Conservation (phyloP, 176 grass and related monocot species). For the Themeda triandra region DNA sequence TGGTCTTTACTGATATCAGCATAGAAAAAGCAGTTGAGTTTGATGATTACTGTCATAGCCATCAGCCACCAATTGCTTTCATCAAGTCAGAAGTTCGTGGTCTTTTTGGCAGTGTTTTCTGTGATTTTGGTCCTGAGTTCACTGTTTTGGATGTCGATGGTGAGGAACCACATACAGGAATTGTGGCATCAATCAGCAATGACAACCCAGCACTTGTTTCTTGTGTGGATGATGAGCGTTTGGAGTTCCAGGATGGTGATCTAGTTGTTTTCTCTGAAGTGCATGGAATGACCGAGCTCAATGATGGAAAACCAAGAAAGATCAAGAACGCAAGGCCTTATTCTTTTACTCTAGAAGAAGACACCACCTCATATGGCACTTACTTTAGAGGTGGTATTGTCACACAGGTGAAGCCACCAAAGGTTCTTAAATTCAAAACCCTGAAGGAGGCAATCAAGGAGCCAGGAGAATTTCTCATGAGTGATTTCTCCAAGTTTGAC, state of each 20-base stretch:
- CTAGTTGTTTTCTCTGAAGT: conserved; percentile 89
- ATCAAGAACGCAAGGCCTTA: conserved; percentile 82
- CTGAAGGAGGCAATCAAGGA: conserved; percentile 81
- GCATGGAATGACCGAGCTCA: conserved; percentile 78
- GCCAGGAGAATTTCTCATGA: conserved; percentile 90
- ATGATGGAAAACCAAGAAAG: conserved; percentile 89
- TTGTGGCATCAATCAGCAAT: conserved; percentile 87
- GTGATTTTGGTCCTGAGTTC: conserved; percentile 88
- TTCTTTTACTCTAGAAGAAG: conserved; percentile 89
- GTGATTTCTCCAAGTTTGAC: conserved; percentile 93
- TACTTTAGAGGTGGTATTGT: conserved; percentile 84
- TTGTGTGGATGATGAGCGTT: conserved; percentile 91
- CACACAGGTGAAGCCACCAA: conserved; percentile 84
- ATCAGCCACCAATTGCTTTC: conserved; percentile 86
- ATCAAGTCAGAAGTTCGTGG: conserved; percentile 84
- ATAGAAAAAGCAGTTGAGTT: conserved; percentile 76
- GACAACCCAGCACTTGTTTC: conserved; percentile 80
- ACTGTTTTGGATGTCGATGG: conserved; percentile 93
- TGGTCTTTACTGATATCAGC: conserved; percentile 86
- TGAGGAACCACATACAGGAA: conserved; percentile 90
- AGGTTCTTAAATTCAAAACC: conserved; percentile 79
- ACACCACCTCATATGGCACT: conserved; percentile 65
- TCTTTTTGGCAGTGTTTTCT: conserved; percentile 83
- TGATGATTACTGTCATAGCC: conserved; percentile 81
- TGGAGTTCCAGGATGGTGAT: conserved; percentile 96